Base-by-base conservation (phyloP, 352 stramenopile species). In the Globisporangium polare region DNA sequence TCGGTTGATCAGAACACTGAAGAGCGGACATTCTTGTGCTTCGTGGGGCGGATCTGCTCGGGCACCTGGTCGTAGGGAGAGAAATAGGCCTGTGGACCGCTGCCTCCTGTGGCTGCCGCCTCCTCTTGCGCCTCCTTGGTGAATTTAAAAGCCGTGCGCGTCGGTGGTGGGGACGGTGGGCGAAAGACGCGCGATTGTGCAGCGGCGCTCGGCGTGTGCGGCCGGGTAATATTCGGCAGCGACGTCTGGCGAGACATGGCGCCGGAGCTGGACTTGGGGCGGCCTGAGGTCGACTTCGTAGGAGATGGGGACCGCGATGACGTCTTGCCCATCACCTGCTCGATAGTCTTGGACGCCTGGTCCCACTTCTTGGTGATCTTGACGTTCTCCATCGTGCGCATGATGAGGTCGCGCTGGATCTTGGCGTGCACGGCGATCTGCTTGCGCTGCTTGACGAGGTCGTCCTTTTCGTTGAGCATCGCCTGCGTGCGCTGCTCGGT, bases 331-430 rank as follows among this genome's bases (percentile, higher is more conserved):
- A 92, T 80, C 41, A 92, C 83, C 41, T 90, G 77, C 58, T 84
- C 80, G 37, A 94, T 90, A 10, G 77, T 89, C 59, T 90, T 90
- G 39, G 79, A 87, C 12, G 85, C 82, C 65, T 91, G 71, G 52
- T 74, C 78, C 85, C 85, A 94, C 57, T 92, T 90, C 62, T 94
- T 94, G n/a, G 85, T 94, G 71, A 91, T 88, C 67, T 90, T 92
- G 64, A 91, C 85, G 33, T 83, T 80, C 63, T 96, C 88, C 85
- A 97, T 96, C 2, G 88, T 93, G 39, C 80, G 72, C 68, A 95
- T 77, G 61, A 97, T 95, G 12, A 86, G 31, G 64, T 97, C 89
- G 45, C 88, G 88, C 69, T 96, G 85, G 62, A 96, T 92, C 63
- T 96, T 97, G 42, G 78, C 78, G 63, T 92, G 72, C 22, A 95